phyloP scores from a whole-genome alignment of 106 monocot species.

The Chionographis japonica region DNA sequence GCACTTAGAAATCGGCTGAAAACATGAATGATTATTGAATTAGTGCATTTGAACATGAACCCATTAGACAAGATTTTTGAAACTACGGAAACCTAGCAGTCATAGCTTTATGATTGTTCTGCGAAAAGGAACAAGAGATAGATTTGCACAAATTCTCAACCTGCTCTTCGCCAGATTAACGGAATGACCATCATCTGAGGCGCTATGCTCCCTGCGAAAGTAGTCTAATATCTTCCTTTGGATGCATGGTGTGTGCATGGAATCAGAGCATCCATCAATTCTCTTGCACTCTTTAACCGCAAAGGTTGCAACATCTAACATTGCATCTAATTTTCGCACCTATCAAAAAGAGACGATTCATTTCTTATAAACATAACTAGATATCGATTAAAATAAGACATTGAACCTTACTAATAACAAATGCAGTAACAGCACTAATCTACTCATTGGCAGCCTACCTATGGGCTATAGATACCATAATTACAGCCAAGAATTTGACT shows the following conservation, averaged over 20 bases:
- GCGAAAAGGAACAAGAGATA: not conserved
- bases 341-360: slow-evolving; percentile 12
- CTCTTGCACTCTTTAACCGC: slow-evolving; percentile 70
- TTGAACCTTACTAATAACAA: not conserved
- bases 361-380: not conserved
- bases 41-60: not conserved
- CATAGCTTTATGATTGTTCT: not conserved
- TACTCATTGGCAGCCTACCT: too few relatives aligned
- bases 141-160: slow-evolving; percentile 14
- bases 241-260: slow-evolving; percentile 78
- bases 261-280: slow-evolving; percentile 57
- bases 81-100: not conserved
- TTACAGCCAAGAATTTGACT: too few relatives aligned
- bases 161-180: slow-evolving; percentile 39
- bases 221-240: slow-evolving; percentile 64
- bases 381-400: not conserved
- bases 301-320: slow-evolving; percentile 64
- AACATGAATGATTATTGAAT: slow-evolving; percentile 15
- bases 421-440: not conserved
- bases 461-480: too few relatives aligned
- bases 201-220: slow-evolving; percentile 32
- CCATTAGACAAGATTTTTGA: too few relatives aligned
- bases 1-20: slow-evolving; percentile 82
- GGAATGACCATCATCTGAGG: slow-evolving; percentile 6
- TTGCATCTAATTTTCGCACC: slow-evolving; percentile 81